Evolutionary conservation across 169 alveolate species (phyloP), one percentile per base, ranked within the genome.

Genomic region (Theileria luwenshuni): DNA sequence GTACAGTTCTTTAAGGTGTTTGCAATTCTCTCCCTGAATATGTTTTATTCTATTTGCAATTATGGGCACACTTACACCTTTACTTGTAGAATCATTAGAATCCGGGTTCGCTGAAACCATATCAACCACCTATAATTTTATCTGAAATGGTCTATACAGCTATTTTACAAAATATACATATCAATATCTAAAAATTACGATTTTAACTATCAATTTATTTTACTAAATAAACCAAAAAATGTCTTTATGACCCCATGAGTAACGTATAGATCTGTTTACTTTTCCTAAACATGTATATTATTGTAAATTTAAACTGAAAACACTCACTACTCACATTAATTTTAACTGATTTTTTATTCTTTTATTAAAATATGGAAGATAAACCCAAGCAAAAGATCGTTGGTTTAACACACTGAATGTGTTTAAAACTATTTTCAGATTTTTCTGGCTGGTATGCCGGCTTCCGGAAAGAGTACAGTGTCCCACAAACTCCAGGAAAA

Each of bases 381-480:
- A 38, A 17, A 68, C 23, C n/a, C 42, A 32, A 59, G 32, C 87
- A 79, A 56, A 79, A 79, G 65, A 71, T 79, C 32, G 87, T 79
- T 62, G 13, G 87, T 79, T 19, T 21, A 51, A 5, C 17, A 17
- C 8, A 68, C 0, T 51, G 19, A 54, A 5, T 21, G 27, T 28
- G 72, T 6, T 52, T 23, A 19, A 13, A 13, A 15, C 12, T 23
- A 19, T 49, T 21, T 45, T 23, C 72, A 89, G 93, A 80, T 89
- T 19, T 83, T 90, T 61, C 80, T 92, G 58, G 90, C 88, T 21
- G 96, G 96, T 17, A 92, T 92, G 58, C 96, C 96, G 7, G 96
- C 95, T 30, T 85, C 94, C 32, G 96, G 96, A 25, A 92, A 92
- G 72, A 94, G 94, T 47, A 92, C 95, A 30, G 93, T 88, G 76